Base-by-base conservation (phyloP, 768 basidiomycete species). In the Lentinula aciculospora region DNA sequence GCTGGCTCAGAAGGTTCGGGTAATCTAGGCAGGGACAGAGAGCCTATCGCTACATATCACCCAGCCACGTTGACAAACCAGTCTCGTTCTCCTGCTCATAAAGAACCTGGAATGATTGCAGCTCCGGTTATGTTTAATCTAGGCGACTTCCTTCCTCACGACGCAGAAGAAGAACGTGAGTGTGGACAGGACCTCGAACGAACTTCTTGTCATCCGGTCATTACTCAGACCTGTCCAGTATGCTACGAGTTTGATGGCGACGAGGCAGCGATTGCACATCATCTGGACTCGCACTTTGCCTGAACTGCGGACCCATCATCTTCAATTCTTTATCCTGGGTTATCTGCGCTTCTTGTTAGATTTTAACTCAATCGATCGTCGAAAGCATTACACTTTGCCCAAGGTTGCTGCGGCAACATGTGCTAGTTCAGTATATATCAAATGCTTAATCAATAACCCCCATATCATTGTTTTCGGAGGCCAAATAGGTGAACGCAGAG, bases 181-280 rank as follows among this genome's bases (percentile, higher is more conserved):
- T 36, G 12, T 5, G 32, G n/a, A n/a, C 36, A 27, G 8, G 8
- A 7, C 8, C 15, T 8, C 2, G 34, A 5, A 13, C 13, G 9
- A 10, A 3, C 12, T 13, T 5, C 23, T 19, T 36, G 36, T 15
- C 2, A 53, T 39, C 13, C 36, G n/a, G n/a, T n/a, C 7, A 9
- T 36, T 25, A 23, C 31, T 13, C 36, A 37, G 10, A 28, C 17
- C 36, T 53, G 51, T 28, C 51, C 51, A 36, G 36, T 53, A 7
- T 53, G 51, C 17, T 53, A 37, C 34, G 51, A 53, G 12, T 53
- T 53, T 25, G 51, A 53, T 12, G 51, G 51, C 6, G 51, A 53
- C 36, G 51, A 53, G 25, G 17, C 39, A 27, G 51, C 51, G 2
- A 12, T 53, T 28, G 19, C 51, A 37, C 51, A 53, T 34, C 51